Evolutionary conservation across 441 rosid species (phyloP).

Genomic region (Bruguiera hainesii): DNA sequence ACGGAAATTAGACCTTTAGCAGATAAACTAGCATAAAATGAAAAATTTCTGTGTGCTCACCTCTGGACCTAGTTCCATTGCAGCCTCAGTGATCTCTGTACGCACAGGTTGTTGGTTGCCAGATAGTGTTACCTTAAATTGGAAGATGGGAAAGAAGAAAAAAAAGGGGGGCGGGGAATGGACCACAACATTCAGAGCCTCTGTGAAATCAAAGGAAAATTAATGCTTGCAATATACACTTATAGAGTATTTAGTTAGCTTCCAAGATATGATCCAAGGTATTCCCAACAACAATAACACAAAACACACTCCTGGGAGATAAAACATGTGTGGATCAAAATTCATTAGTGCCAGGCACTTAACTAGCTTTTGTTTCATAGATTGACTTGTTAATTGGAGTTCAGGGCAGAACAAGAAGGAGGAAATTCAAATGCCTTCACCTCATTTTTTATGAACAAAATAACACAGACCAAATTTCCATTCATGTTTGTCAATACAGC

Average conservation of each 20-base stretch:
- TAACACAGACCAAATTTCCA: too few species aligned
- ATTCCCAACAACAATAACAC: neutral
- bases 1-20: neutral
- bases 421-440: neutral
- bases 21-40: neutral
- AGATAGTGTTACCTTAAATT: constrained; percentile 64
- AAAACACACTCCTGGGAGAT: neutral
- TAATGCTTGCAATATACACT: neutral
- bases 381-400: neutral
- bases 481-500: too few species aligned
- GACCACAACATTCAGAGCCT: neutral
- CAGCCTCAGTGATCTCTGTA: constrained; percentile 93
- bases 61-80: constrained; percentile 89
- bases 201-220: neutral
- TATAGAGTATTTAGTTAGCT: neutral
- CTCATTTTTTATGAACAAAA: neutral
- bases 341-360: neutral
- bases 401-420: neutral
- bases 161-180: neutral
- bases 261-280: neutral
- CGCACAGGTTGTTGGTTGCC: constrained; percentile 94
- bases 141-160: neutral
- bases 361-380: neutral
- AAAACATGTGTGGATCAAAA: neutral
- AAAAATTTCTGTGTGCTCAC: constrained; percentile 32